Base-by-base conservation (phyloP, 139 green algal genomes). In the Picochlorum sp. region DNA sequence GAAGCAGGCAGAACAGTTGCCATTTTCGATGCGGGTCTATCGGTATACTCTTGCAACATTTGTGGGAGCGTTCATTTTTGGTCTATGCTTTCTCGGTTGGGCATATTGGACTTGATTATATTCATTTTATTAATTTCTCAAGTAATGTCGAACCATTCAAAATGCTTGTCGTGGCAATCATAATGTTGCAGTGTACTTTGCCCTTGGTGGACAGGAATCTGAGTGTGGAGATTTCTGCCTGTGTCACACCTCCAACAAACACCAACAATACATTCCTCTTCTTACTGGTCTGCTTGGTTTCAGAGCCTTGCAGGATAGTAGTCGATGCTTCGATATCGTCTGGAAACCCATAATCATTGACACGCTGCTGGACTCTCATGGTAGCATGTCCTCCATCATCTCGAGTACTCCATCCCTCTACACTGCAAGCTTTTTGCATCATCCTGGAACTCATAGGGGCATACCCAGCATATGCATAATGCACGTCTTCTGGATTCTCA, bases 161-260 rank as follows among this genome's bases (percentile, higher is more conserved):
- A 21, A 96, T 75, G 30, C 85, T 84, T 3, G 88, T 95, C 2
- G 90, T 89, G 8, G 85, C 77, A 34, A 92, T 73, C 6, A 95
- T 16, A 70, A 96, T 95, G 34, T 88, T 76, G 51, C 64, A 73
- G 30, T 78, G 68, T 20, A 75, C 68, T 2, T 83, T 47, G 30
- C 68, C 45, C 74, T 79, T 63, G 14, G 45, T 61, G 55, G 45
- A 71, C 28, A 96, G 67, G 28, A 86, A 95, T 16, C 90, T 76
- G 66, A 96, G 70, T 0, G 88, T 88, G 0, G 81, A 81, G 15
- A 96, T 91, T 74, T 96, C 90, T 10, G 86, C 82, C 50, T 84
- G 94, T 10, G 90, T 96, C 4, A 92, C 80, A 4, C 90, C 90
- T 11, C 90, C 90, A 15, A 96, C 73, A 60, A 96, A 92, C 13